Evolutionary conservation across 257 asterid species (phyloP).

Genomic region (Salvia splendens): DNA sequence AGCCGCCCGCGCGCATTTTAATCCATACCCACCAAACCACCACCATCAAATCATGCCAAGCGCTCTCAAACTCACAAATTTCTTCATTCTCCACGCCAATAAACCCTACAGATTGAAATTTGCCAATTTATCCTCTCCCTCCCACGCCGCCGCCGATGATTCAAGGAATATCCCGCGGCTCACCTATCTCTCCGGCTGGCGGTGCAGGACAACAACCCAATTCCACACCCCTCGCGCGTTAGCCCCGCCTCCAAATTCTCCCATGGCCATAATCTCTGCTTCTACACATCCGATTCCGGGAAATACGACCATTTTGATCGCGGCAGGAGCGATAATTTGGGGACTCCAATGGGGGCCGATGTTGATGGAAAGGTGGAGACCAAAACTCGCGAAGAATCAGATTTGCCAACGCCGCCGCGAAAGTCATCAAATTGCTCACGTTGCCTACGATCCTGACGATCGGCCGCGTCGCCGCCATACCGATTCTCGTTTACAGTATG

Average conservation of each 20-base stretch:
- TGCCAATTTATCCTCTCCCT: constrained; percentile 38
- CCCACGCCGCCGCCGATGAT: constrained; percentile 32
- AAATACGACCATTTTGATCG: constrained; percentile 25
- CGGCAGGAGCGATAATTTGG: constrained; percentile 30
- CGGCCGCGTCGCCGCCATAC: constrained; percentile 90
- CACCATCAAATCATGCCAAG: constrained; percentile 61
- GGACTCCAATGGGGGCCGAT: constrained; percentile 59
- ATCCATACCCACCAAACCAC: constrained; percentile 32
- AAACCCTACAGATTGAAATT: constrained; percentile 52
- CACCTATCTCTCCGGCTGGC: constrained; percentile 42
- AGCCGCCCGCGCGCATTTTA: constrained; percentile 50
- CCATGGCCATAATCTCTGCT: constrained; percentile 28
- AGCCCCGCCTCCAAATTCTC: constrained; percentile 25
- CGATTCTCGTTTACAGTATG: constrained; percentile 80
- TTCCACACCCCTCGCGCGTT: constrained; percentile 38
- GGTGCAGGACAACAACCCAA: constrained; percentile 51
- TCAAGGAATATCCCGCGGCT: constrained; percentile 30
- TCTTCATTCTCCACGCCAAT: constrained; percentile 46
- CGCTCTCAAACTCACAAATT: constrained; percentile 55
- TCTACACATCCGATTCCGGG: constrained; percentile 38
- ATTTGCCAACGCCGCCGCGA: constrained; percentile 33
- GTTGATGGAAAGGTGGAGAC: constrained; percentile 45
- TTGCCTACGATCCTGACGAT: constrained; percentile 92
- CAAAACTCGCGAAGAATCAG: constrained; percentile 25
- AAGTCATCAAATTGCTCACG: constrained; percentile 68